Percentiles rank a stretch among this genome's conserved stretches.
phyloP scores from a whole-genome alignment of 768 basidiomycete species.

The Phlebiopsis gigantea region DNA sequence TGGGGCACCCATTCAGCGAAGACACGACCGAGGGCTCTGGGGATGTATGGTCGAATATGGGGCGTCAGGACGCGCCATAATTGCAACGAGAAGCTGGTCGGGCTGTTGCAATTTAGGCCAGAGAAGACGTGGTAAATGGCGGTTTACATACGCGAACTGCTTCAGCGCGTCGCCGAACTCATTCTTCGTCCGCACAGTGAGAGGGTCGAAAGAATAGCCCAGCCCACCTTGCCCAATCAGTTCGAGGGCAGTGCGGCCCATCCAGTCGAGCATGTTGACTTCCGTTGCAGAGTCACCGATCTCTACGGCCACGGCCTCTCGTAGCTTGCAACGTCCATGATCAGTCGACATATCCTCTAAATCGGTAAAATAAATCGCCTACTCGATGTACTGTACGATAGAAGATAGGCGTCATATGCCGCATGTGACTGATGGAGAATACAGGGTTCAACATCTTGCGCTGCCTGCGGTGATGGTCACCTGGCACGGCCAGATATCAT shows the following conservation, averaged over 20 bases:
- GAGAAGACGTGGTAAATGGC: background rate
- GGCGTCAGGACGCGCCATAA: conserved; percentile 16
- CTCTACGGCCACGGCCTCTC: conserved; percentile 13
- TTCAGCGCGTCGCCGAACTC: conserved; percentile 23
- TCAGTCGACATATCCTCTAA: background rate
- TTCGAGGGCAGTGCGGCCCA: conserved; percentile 23
- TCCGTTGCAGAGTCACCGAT: conserved; percentile 7
- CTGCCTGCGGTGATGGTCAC: conserved; percentile 19
- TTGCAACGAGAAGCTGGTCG: background rate
- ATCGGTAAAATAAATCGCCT: background rate
- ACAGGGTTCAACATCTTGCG: conserved; percentile 20
- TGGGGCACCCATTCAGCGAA: conserved; percentile 31
- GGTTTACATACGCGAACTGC: conserved; percentile 10
- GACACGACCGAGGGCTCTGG: conserved; percentile 27
- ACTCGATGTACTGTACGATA: conserved; percentile 12
- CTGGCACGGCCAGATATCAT: background rate
- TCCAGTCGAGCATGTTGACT: conserved; percentile 22
- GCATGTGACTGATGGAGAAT: conserved; percentile 18
- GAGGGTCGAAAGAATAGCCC: conserved; percentile 23
- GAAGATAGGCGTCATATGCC: conserved; percentile 16
- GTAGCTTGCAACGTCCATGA: conserved; percentile 12
- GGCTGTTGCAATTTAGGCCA: background rate
- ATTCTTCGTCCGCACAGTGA: conserved; percentile 13
- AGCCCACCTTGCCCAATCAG: conserved; percentile 22
- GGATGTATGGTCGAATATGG: conserved; percentile 10